phyloP scores from a whole-genome alignment of 2,329 filamentous ascomycete species.

The Ceratocystis papillata region DNA sequence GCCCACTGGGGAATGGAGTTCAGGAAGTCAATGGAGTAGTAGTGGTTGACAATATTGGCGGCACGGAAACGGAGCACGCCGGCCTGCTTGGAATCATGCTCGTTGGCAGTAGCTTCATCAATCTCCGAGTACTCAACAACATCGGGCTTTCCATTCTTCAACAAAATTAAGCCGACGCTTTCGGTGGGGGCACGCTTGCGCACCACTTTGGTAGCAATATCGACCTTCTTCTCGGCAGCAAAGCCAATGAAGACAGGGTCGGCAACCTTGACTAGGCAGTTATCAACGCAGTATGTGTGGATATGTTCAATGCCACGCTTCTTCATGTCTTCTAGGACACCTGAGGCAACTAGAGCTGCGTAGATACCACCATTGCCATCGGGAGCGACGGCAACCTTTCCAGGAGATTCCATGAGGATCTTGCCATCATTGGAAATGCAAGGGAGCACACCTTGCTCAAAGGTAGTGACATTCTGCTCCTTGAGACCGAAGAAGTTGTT shows the following conservation, averaged over 20 bases:
- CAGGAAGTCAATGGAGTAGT: slow-evolving; percentile 91
- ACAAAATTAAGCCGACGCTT: slow-evolving; percentile 85
- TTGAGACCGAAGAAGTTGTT: slow-evolving; percentile 84
- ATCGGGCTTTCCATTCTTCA: slow-evolving; percentile 91
- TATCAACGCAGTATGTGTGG: slow-evolving; percentile 96
- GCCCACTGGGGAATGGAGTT: slow-evolving; percentile 81
- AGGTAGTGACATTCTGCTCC: slow-evolving; percentile 77
- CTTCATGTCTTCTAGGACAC: slow-evolving; percentile 77
- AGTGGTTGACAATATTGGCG: slow-evolving; percentile 99
- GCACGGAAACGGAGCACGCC: slow-evolving; percentile 88
- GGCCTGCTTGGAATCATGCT: slow-evolving; percentile 68
- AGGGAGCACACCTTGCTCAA: slow-evolving; percentile 92
- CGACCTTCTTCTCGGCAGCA: slow-evolving; percentile 73
- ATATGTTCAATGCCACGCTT: slow-evolving; percentile 87
- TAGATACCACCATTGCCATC: slow-evolving; percentile 97
- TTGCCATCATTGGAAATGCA: slow-evolving; percentile 97
- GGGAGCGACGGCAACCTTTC: slow-evolving; percentile 83
- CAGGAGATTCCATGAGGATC: slow-evolving; percentile 85
- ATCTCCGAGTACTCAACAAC: slow-evolving; percentile 99
- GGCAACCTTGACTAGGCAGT: slow-evolving; percentile 97
- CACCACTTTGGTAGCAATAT: slow-evolving; percentile 98
- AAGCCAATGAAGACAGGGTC: slow-evolving; percentile 95
- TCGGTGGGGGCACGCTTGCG: slow-evolving; percentile 95
- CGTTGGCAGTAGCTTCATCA: slow-evolving; percentile 75
- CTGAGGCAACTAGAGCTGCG: slow-evolving; percentile 70